Percentiles rank a stretch among this genome's conserved stretches.
phyloP scores from a whole-genome alignment of 352 stramenopile species.

The Phytophthora citrophthora region DNA sequence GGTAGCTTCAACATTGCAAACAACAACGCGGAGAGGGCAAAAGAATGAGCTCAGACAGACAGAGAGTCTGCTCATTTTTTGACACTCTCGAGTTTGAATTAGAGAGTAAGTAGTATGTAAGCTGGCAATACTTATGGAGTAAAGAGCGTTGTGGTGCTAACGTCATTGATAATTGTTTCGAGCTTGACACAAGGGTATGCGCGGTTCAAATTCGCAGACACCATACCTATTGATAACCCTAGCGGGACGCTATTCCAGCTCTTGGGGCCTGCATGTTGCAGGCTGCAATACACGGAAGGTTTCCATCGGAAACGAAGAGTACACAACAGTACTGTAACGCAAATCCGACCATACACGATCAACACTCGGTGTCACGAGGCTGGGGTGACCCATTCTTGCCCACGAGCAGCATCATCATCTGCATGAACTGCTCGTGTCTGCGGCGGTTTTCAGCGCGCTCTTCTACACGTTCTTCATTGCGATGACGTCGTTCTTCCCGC shows the following conservation, averaged over 20 bases:
- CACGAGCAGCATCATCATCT: constrained; percentile 46
- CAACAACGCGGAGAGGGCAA: no score
- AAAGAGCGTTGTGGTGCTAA: constrained; percentile 9
- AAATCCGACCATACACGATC: constrained; percentile 2
- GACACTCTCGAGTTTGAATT: not conserved
- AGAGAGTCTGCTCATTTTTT: not conserved
- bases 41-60: no score
- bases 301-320: constrained; percentile 25
- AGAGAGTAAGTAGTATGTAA: not conserved
- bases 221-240: constrained; percentile 38
- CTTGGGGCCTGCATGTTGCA: not conserved
- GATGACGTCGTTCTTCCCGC: constrained; percentile 36
- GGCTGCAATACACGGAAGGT: not conserved
- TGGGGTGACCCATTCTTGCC: constrained; percentile 27
- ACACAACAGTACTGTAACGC: constrained; percentile 12
- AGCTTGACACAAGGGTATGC: constrained; percentile 67
- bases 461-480: constrained; percentile 37
- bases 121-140: constrained; percentile 1
- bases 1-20: no score
- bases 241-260: constrained; percentile 2
- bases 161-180: constrained; percentile 69
- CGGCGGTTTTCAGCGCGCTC: constrained; percentile 41
- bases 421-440: constrained; percentile 48
- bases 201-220: constrained; percentile 36
- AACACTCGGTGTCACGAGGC: constrained; percentile 27